Conservation (phyloP, 164 flowering plant species). For the Stephania yunnanensis region DNA sequence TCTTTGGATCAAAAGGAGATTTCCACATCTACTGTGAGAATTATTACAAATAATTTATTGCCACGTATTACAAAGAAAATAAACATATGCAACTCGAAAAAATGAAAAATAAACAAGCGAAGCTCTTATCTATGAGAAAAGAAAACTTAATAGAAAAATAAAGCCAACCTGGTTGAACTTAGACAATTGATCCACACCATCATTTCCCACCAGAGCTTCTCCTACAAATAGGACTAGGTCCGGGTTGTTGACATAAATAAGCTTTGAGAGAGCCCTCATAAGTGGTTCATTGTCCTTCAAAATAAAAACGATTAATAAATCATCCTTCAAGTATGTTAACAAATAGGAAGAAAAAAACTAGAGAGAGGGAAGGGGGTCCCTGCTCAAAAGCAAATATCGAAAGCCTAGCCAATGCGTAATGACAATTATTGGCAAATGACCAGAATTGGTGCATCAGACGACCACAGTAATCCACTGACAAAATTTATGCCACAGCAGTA, state of each 20-base stretch:
- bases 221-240: constrained; percentile 94
- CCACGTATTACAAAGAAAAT: not conserved
- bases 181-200: constrained; percentile 94
- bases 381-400: no score
- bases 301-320: constrained; percentile 1
- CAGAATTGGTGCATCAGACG: not conserved
- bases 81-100: not conserved
- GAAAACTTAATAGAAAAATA: not conserved
- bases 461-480: not conserved
- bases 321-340: not conserved
- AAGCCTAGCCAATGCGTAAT: not conserved
- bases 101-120: not conserved
- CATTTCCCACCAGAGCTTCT: constrained; percentile 96
- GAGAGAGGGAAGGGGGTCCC: no score
- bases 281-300: constrained; percentile 91
- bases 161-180: constrained; percentile 80
- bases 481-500: not conserved
- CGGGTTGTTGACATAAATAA: constrained; percentile 78
- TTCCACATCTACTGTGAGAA: not conserved
- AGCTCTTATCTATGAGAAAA: not conserved
- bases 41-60: not conserved
- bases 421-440: not conserved
- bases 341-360: no score
- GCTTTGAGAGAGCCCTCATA: constrained; percentile 96
- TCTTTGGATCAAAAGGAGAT: not conserved